Percentiles rank a stretch among this genome's conserved stretches.
These are phyloP conservation scores for Paramecium sexaurelia DNA, from an alignment of 73 alveolate genomes.

Conservation along the genomic window DNA sequence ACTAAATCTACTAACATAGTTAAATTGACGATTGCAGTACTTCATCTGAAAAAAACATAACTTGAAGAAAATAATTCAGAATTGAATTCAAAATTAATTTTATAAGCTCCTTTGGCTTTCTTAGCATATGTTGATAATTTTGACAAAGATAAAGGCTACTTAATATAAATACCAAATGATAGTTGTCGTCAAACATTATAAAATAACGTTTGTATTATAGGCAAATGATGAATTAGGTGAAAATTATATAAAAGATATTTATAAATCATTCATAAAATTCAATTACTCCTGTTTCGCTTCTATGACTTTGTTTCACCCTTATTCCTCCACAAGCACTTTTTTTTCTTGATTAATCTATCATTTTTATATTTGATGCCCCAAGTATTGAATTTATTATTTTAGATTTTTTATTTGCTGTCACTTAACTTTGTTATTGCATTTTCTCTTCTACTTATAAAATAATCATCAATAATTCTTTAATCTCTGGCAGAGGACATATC, in stretches of 20 bases:
- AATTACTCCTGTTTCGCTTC: constrained; percentile 50
- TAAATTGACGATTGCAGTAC: not conserved
- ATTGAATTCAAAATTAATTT: not conserved
- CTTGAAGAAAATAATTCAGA: not conserved
- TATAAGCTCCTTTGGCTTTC: constrained; percentile 37
- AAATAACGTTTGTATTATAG: constrained; percentile 48
- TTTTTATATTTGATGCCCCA: constrained; percentile 12
- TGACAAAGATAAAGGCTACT: not conserved
- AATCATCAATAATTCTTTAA: constrained; percentile 37
- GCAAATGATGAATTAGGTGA: not conserved
- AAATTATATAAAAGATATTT: not conserved
- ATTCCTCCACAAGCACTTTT: constrained; percentile 26
- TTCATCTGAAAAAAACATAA: constrained; percentile 9
- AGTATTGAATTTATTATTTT: constrained; percentile 10
- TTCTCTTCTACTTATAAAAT: constrained; percentile 34
- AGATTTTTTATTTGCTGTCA: not conserved
- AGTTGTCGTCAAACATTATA: not conserved
- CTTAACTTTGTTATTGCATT: not conserved
- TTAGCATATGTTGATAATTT: constrained; percentile 32
- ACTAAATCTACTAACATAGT: not conserved
- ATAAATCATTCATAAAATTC: constrained; percentile 37
- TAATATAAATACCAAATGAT: constrained; percentile 29
- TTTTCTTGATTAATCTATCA: constrained; percentile 24
- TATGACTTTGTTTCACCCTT: constrained; percentile 1
- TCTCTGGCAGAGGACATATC: constrained; percentile 24